Conservation (phyloP, 2,329 filamentous ascomycete genomes). For the Balansia obtecta region DNA sequence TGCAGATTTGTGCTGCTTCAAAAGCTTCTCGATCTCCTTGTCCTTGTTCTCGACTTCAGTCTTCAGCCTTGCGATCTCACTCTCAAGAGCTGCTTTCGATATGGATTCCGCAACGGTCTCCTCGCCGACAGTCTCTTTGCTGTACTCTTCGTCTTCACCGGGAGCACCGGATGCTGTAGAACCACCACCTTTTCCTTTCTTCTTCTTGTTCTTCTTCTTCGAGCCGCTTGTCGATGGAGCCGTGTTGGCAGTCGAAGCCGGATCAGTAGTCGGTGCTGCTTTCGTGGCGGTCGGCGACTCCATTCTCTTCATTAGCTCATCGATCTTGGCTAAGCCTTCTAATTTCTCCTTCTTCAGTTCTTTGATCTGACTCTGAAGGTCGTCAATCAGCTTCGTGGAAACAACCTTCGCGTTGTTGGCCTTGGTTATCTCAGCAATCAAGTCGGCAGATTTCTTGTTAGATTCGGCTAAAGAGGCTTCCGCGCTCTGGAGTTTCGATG, state of each 20-base stretch:
- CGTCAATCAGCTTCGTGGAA: constrained; percentile 29
- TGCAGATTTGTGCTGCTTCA: constrained; percentile 58
- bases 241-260: constrained; percentile 11
- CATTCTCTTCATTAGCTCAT: constrained; percentile 32
- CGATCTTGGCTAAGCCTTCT: constrained; percentile 20
- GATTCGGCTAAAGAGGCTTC: constrained; percentile 22
- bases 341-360: constrained; percentile 21
- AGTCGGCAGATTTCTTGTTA: constrained; percentile 21
- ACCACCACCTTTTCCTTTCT: constrained; percentile 68
- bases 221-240: constrained; percentile 11
- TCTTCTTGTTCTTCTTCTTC: constrained; percentile 70
- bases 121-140: not conserved
- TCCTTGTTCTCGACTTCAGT: constrained; percentile 53
- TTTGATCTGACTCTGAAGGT: constrained; percentile 25
- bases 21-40: constrained; percentile 57
- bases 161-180: constrained; percentile 20
- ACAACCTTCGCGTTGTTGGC: constrained; percentile 25
- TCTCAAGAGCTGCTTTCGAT: constrained; percentile 28
- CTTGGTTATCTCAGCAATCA: constrained; percentile 29
- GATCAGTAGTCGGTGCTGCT: constrained; percentile 12
- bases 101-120: constrained; percentile 9
- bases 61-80: constrained; percentile 37
- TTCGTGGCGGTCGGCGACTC: constrained; percentile 15
- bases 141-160: constrained; percentile 21
- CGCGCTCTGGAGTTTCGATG: constrained; percentile 23